Percentiles rank a stretch among this genome's conserved stretches.
These are phyloP conservation scores for Eutrema yunnanense DNA, from an alignment of 345 rosid species.

Conservation along the genomic window DNA sequence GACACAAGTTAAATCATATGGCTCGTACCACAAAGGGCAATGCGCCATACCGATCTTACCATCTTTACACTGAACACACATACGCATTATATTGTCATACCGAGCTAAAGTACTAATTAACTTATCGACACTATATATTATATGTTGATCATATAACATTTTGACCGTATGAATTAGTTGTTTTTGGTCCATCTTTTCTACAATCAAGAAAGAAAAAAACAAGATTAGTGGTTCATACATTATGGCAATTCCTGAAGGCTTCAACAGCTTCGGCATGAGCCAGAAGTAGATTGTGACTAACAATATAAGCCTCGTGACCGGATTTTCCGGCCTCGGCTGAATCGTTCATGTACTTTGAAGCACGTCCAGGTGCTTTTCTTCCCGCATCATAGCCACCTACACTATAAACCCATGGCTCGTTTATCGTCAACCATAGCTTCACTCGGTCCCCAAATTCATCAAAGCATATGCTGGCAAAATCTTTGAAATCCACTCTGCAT, in stretches of 20 bases:
- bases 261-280: slow-evolving; percentile 30
- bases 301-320: slow-evolving; percentile 22
- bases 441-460: slow-evolving; percentile 41
- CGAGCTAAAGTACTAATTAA: not conserved
- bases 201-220: not conserved
- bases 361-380: slow-evolving; percentile 32
- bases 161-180: not conserved
- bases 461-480: slow-evolving; percentile 37
- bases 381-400: slow-evolving; percentile 29
- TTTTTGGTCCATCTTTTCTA: not conserved
- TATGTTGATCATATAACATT: not conserved
- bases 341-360: slow-evolving; percentile 18
- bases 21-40: slow-evolving; percentile 31
- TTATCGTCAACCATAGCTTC: slow-evolving; percentile 42
- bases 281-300: slow-evolving; percentile 22
- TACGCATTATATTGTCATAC: not conserved
- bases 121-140: not conserved
- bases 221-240: slow-evolving; percentile 11
- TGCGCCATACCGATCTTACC: slow-evolving; percentile 30
- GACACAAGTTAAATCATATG: not conserved
- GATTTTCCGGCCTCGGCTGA: slow-evolving; percentile 29
- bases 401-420: slow-evolving; percentile 40
- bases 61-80: slow-evolving; percentile 14
- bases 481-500: slow-evolving; percentile 25
- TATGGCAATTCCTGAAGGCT: slow-evolving; percentile 15